Percentiles rank a stretch among this genome's conserved stretches.
phyloP scores from a whole-genome alignment of 1,284 basidiomycete species.

The Cryptococcus hybrid region DNA sequence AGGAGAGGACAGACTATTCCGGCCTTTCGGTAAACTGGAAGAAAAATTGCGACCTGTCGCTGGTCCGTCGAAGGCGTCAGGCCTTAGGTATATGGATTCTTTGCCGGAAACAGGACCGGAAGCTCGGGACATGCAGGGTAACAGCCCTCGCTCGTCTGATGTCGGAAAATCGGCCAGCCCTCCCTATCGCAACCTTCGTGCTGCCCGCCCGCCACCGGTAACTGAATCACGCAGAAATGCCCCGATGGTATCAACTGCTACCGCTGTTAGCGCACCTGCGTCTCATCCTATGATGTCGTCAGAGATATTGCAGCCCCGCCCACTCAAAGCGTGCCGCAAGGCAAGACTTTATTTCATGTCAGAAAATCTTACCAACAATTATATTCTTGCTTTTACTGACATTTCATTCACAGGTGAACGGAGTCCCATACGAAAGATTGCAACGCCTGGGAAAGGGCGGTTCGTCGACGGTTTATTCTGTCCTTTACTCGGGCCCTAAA shows the following conservation, averaged over 20 bases:
- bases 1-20: conserved; percentile 8
- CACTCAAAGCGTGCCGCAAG: conserved; percentile 1
- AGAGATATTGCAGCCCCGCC: neutral
- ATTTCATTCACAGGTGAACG: conserved; percentile 63
- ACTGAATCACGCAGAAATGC: neutral
- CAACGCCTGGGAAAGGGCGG: conserved; percentile 89
- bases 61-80: neutral
- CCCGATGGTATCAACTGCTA: neutral
- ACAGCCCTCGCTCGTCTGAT: neutral
- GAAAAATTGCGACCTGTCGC: neutral
- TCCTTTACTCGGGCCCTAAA: conserved; percentile 60
- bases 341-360: conserved; percentile 29
- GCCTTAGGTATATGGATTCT: neutral
- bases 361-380: conserved; percentile 2
- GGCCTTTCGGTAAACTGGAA: conserved; percentile 7
- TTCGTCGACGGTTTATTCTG: conserved; percentile 88
- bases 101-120: neutral
- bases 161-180: neutral
- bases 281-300: neutral
- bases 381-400: neutral
- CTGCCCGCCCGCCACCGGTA: conserved; percentile 15
- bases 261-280: neutral
- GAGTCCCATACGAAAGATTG: conserved; percentile 72
- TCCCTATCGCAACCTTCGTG: neutral
- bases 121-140: neutral